Evolutionary conservation across 225 moss, liverwort and hornwort species (phyloP), one percentile per base, ranked within the genome.

Genomic region (Neckera pumila): DNA sequence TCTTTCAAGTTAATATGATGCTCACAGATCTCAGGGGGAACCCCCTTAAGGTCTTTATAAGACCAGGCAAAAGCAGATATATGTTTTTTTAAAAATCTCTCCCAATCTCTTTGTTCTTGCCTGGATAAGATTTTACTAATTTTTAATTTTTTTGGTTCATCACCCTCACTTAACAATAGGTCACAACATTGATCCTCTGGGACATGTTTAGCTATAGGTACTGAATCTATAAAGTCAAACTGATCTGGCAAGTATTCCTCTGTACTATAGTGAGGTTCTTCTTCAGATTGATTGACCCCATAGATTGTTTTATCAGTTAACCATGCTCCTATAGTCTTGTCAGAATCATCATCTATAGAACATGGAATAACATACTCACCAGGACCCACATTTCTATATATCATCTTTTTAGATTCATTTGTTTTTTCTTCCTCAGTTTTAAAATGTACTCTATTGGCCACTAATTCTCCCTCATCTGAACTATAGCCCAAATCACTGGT

Each of bases 241-340:
- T 47, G 30, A 3, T 4, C 2, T 7, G 10, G 2, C 1, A 2
- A 15, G 3, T 30, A 3, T 0, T 8, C 51, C 0, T 76, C 22
- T 3, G 34, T 1, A 53, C 22, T 76, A 53, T 53, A 76, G 53
- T 3, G 0, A 3, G 43, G 22, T 3, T 53, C 76, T n/a, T 0
- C 34, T 0, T 34, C 9, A 1, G 12, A 53, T 0, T 2, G 4
- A 13, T 0, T 22, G 0, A 76, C 9, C 1, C 42, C 42, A 42
- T 71, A 71, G 26, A 71, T 10, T 1, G 15, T 14, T 0, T 15
- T 71, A 42, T 47, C 31, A 75, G 7, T 75, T 3, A 75, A 9
- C 31, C 31, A 75, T 0, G 47, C 74, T 0, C 18, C 47, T 47
- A 75, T 75, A 4, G 47, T 47, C 10, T 75, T 75, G 19, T 75